These are phyloP conservation scores for Spinacia oleracea DNA, from an alignment of 179 eudicot species.

Conservation along the genomic window DNA sequence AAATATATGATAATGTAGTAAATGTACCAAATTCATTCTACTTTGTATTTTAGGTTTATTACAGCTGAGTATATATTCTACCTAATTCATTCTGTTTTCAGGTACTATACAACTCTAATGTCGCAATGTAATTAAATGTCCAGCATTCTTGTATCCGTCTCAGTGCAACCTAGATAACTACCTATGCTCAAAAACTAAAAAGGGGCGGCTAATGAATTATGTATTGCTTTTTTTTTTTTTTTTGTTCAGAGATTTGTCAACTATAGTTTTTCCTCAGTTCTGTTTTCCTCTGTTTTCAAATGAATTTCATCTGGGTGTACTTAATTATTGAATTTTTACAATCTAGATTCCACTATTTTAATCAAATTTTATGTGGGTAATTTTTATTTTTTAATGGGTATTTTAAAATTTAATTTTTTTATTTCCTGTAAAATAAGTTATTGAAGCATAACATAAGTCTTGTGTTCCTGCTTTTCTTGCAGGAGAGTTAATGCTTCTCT, in stretches of 20 bases:
- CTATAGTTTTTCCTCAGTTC: not conserved
- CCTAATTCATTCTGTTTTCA: not conserved
- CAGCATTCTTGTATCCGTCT: too few species aligned
- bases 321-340: not conserved
- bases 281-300: conserved; percentile 34
- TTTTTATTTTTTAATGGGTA: not conserved
- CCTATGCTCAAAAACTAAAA: too few species aligned
- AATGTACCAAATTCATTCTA: not conserved
- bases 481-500: conserved; percentile 75
- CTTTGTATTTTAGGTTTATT: not conserved
- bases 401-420: not conserved
- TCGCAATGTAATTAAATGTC: not conserved
- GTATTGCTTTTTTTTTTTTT: too few species aligned
- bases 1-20: not conserved
- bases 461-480: conserved; percentile 35
- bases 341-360: not conserved
- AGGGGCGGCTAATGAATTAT: not conserved
- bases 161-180: too few species aligned
- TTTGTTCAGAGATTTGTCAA: not conserved
- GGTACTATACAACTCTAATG: not conserved
- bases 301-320: conserved; percentile 8
- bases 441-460: not conserved
- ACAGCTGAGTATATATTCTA: not conserved
- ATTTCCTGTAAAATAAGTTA: too few species aligned
- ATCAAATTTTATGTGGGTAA: conserved; percentile 17